phyloP scores from a whole-genome alignment of 257 asterid genomes.

The Agastache rugosa region DNA sequence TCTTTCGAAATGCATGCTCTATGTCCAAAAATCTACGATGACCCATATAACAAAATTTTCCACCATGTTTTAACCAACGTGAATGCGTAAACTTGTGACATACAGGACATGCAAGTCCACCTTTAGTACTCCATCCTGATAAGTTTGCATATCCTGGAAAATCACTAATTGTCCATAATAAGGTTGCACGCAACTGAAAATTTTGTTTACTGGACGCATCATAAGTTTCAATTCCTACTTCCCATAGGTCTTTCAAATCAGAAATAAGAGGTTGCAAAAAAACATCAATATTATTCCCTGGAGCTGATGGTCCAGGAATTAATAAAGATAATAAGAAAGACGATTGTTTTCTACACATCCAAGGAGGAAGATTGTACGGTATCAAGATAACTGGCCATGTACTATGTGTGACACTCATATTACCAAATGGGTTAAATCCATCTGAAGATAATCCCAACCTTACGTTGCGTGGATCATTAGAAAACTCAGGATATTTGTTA shows the following conservation, averaged over 20 bases:
- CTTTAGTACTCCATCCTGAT: not conserved
- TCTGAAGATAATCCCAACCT: constrained; percentile 2
- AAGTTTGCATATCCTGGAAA: not conserved
- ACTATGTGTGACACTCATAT: not conserved
- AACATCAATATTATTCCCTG: not conserved
- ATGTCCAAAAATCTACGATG: not conserved
- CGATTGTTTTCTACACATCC: constrained; percentile 3
- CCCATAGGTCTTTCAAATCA: not conserved
- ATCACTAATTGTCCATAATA: constrained; percentile 17
- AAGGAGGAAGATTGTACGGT: not conserved
- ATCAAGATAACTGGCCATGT: constrained; percentile 4
- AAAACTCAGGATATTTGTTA: constrained; percentile 8
- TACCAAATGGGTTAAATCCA: not conserved
- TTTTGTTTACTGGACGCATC: constrained; percentile 1
- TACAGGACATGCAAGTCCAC: not conserved
- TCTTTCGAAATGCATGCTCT: constrained; percentile 5
- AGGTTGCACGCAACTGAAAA: constrained; percentile 4
- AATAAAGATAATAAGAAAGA: not conserved
- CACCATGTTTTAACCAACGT: not conserved
- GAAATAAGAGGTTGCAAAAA: constrained; percentile 19
- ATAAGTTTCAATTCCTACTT: constrained; percentile 13
- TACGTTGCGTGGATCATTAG: not conserved
- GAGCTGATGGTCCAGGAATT: not conserved
- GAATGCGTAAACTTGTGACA: not conserved
- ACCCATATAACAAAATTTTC: not conserved